Evolutionary conservation across 768 basidiomycete species (phyloP).

Genomic region (Saitozyma podzolica): DNA sequence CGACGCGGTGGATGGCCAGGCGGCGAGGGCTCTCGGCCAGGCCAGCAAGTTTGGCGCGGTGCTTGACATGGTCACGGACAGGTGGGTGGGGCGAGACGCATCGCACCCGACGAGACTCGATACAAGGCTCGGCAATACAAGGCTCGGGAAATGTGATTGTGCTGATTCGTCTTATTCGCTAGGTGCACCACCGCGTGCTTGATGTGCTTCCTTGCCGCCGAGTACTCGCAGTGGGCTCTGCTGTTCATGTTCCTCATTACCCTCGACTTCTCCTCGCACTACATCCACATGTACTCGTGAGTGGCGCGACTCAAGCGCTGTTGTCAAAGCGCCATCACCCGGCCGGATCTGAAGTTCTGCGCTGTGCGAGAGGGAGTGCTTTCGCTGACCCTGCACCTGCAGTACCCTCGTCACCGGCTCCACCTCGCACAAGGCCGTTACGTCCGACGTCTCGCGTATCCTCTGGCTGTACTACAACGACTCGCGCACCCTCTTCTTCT

Average conservation of each 20-base stretch:
- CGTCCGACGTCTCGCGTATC: slow-evolving; percentile 87
- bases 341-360: too few species aligned
- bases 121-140: background rate
- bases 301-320: slow-evolving; percentile 31
- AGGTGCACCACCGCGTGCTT: slow-evolving; percentile 96
- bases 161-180: background rate
- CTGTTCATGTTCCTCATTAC: slow-evolving; percentile 93
- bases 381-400: slow-evolving; percentile 49
- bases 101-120: too few species aligned
- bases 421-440: slow-evolving; percentile 86
- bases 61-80: slow-evolving; percentile 97
- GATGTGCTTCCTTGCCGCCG: slow-evolving; percentile 87
- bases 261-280: slow-evolving; percentile 95
- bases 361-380: too few species aligned
- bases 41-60: slow-evolving; percentile 97
- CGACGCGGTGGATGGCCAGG: slow-evolving; percentile 93
- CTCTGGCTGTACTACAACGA: slow-evolving; percentile 92
- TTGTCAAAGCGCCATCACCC: too few species aligned
- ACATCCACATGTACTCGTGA: slow-evolving; percentile 99
- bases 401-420: slow-evolving; percentile 96
- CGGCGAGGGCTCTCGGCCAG: slow-evolving; percentile 82
- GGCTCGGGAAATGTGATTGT: slow-evolving; percentile 1
- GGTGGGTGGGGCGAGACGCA: slow-evolving; percentile 59
- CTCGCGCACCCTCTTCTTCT: slow-evolving; percentile 81
- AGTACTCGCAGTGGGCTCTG: slow-evolving; percentile 80